These are phyloP conservation scores for Cupressus sempervirens DNA, from an alignment of 75 land plant genomes.

Conservation along the genomic window DNA sequence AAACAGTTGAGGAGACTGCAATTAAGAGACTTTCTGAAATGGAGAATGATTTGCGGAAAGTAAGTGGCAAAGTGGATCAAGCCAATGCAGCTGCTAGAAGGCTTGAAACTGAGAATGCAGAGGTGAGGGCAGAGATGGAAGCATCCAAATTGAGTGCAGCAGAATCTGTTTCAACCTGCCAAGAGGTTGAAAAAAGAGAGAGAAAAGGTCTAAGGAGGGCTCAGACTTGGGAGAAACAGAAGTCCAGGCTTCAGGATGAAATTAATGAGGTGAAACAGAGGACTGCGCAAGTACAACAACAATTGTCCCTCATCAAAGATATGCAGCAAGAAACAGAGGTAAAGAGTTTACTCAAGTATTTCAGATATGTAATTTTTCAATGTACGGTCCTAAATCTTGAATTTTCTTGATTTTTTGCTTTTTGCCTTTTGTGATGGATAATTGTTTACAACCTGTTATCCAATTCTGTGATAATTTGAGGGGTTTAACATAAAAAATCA, in stretches of 20 bases:
- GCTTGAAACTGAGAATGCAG: conserved; percentile 87
- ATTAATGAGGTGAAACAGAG: conserved; percentile 47
- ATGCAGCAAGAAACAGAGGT: conserved; percentile 68
- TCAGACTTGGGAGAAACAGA: conserved; percentile 81
- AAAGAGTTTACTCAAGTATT: neutral
- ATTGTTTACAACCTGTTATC: neutral
- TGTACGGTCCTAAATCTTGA: neutral
- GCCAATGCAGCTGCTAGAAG: conserved; percentile 63
- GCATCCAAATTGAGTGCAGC: conserved; percentile 87
- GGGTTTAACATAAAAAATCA: neutral
- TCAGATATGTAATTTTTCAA: neutral
- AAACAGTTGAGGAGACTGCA: conserved; percentile 71
- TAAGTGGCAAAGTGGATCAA: conserved; percentile 71
- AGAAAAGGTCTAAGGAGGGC: conserved; percentile 62
- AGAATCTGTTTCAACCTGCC: conserved; percentile 61
- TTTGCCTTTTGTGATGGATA: neutral
- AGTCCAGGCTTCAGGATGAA: conserved; percentile 68
- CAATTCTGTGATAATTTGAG: neutral
- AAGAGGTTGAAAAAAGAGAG: conserved; percentile 77
- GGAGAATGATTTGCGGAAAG: conserved; percentile 77
- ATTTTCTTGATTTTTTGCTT: neutral
- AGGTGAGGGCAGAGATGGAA: conserved; percentile 85
- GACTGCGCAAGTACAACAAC: conserved; percentile 40
- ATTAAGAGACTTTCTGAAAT: conserved; percentile 71
- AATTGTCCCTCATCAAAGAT: conserved; percentile 29